Base-by-base conservation (phyloP, 179 eudicot genomes). In the Silene noctiflora region DNA sequence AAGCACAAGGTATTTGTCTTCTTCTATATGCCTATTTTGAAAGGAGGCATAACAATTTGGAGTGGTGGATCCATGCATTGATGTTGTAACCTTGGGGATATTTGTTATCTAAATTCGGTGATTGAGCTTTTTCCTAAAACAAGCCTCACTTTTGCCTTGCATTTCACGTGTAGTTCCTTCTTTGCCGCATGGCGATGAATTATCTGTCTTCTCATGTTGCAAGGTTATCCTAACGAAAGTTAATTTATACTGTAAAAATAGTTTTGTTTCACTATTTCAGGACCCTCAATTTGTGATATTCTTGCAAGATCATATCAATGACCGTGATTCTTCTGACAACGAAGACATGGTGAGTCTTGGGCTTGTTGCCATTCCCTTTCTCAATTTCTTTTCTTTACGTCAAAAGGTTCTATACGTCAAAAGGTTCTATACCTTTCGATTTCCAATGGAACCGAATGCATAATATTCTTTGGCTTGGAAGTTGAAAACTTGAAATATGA, bases 251-350 rank as follows among this genome's bases (percentile, higher is more conserved):
- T 64, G 74, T 33, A 69, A 25, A 3, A 6, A 19, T 14, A 48
- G 39, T 64, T 55, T 63, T 71, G 35, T 78, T 75, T 17, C 19
- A 48, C 17, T 67, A 21, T 75, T 80, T 76, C 89, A 93, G 98
- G 94, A 93, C 77, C 90, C 90, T 72, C 76, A 77, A 75, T 93
- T 93, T 72, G 66, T 51, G 11, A 75, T 76, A 64, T 93, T 88
- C 77, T 78, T 93, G 80, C 84, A 84, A 77, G 90, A 83, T 58
- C 85, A 77, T 72, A 75, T 76, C 72, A 82, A 79, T 73, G 75
- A 73, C 66, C 83, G 76, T 71, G 78, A 79, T 76, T 44, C 71
- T 74, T 77, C 84, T 42, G 85, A 69, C 71, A 82, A 81, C 71
- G 88, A 85, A 74, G 88, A 83, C 51, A 75, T 82, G 89, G 98